Evolutionary conservation across 495 filamentous ascomycete species (phyloP).

Genomic region (Xylaria flabelliformis): DNA sequence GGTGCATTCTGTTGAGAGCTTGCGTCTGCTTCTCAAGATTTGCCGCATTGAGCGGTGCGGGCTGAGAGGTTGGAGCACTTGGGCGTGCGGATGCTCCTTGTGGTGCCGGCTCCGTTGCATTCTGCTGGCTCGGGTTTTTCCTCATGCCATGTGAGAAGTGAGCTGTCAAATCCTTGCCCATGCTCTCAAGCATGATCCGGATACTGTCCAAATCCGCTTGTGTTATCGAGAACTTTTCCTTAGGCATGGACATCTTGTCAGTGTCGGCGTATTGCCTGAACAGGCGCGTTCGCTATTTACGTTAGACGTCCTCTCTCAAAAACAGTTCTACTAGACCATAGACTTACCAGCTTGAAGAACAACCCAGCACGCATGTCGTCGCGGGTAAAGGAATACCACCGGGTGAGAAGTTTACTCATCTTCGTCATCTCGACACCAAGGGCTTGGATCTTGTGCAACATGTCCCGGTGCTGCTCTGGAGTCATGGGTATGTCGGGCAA

Average conservation of each 20-base stretch:
- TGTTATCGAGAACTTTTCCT: conserved; percentile 65
- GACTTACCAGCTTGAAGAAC: conserved; percentile 56
- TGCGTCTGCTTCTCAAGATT: conserved; percentile 73
- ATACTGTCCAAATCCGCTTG: conserved; percentile 60
- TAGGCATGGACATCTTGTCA: conserved; percentile 55
- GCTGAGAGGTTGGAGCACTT: conserved; percentile 40
- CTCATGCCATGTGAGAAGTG: conserved; percentile 32
- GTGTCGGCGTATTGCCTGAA: conserved; percentile 64
- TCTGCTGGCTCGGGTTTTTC: conserved; percentile 32
- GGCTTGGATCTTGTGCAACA: conserved; percentile 40
- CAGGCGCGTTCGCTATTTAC: conserved; percentile 60
- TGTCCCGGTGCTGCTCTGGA: conserved; percentile 43
- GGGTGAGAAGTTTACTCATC: conserved; percentile 43
- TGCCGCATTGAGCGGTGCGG: conserved; percentile 64
- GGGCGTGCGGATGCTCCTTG: conserved; percentile 31
- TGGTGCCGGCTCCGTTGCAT: conserved; percentile 31
- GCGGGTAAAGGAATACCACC: conserved; percentile 50
- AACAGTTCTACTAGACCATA: conserved; percentile 28
- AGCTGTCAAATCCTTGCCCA: conserved; percentile 40
- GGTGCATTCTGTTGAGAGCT: conserved; percentile 54
- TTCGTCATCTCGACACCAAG: conserved; percentile 43
- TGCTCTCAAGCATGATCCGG: conserved; percentile 52
- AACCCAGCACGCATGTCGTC: conserved; percentile 52
- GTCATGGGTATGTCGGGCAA: conserved; percentile 49
- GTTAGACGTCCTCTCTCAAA: conserved; percentile 1